phyloP scores from a whole-genome alignment of 2,329 filamentous ascomycete genomes.

The Didymella segeticola region DNA sequence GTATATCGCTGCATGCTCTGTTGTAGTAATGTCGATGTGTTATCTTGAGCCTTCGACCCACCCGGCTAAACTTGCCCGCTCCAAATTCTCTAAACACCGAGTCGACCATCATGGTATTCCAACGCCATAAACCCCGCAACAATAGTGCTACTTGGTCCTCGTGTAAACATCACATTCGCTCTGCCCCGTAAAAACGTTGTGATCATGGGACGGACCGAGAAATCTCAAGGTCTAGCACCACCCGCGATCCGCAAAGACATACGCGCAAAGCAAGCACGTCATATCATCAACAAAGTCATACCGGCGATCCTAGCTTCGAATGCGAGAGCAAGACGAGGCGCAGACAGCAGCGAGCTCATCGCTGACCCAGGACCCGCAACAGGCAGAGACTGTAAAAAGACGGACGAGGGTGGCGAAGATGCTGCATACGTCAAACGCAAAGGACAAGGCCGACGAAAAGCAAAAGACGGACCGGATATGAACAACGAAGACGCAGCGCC shows the following conservation, averaged over 20 bases:
- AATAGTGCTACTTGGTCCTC: background rate
- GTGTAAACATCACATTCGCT: no score
- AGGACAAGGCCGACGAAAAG: slow-evolving; percentile 41
- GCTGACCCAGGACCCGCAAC: slow-evolving; percentile 43
- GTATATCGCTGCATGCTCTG: no score
- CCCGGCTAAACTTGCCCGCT: background rate
- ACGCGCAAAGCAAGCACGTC: slow-evolving; percentile 62
- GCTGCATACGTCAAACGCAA: slow-evolving; percentile 42
- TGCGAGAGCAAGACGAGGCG: slow-evolving; percentile 62
- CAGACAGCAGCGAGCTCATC: slow-evolving; percentile 60
- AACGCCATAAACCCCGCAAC: background rate
- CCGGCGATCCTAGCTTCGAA: slow-evolving; percentile 62
- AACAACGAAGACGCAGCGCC: background rate
- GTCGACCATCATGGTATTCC: slow-evolving; percentile 5
- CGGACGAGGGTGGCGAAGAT: slow-evolving; percentile 11
- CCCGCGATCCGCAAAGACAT: slow-evolving; percentile 46
- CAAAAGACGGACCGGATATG: slow-evolving; percentile 16
- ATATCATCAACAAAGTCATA: slow-evolving; percentile 66
- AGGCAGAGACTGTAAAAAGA: background rate
- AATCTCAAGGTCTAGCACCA: slow-evolving; percentile 48
- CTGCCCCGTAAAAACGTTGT: no score
- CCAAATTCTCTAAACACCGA: background rate
- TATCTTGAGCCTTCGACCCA: no score
- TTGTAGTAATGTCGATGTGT: no score
- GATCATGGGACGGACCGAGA: slow-evolving; percentile 47